Conservation (phyloP, 1,284 basidiomycete genomes). For the Cryptococcus sp. region DNA sequence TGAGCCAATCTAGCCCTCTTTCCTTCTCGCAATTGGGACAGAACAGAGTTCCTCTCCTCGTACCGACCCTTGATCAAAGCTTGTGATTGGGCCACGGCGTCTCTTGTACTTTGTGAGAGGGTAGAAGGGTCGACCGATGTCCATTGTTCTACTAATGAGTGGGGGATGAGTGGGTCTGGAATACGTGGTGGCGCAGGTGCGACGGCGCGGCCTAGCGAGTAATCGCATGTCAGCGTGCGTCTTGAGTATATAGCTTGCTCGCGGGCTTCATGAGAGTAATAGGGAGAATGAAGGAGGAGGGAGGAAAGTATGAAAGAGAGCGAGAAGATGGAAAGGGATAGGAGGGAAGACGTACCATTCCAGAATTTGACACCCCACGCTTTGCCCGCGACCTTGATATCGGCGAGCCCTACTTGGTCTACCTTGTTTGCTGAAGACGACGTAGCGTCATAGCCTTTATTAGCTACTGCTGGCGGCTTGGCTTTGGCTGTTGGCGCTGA, state of each 20-base stretch:
- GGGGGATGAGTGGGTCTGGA: conserved; percentile 21
- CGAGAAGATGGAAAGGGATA: too few species aligned
- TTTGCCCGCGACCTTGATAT: conserved; percentile 26
- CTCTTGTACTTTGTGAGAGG: conserved; percentile 7
- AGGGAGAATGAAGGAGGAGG: too few species aligned
- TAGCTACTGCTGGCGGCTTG: neutral
- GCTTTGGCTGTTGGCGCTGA: neutral
- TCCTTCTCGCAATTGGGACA: conserved; percentile 6
- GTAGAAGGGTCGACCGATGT: conserved; percentile 11
- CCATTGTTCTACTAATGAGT: conserved; percentile 24
- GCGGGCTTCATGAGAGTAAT: too few species aligned
- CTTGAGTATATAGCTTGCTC: too few species aligned
- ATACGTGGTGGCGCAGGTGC: conserved; percentile 3
- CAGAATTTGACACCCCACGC: conserved; percentile 41
- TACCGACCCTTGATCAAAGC: neutral
- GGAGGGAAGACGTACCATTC: conserved; percentile 28
- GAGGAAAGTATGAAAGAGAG: too few species aligned
- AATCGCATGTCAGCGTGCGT: too few species aligned
- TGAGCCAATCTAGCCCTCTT: neutral
- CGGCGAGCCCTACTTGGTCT: conserved; percentile 5
- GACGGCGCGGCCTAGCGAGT: conserved; percentile 5
- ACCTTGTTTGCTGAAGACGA: neutral
- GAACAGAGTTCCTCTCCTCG: conserved; percentile 1
- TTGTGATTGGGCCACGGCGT: neutral
- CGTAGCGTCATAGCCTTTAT: neutral